These are phyloP conservation scores for Cyberlindnera xishuangbannaensis DNA, from an alignment of 805 yeast genomes.

Conservation along the genomic window DNA sequence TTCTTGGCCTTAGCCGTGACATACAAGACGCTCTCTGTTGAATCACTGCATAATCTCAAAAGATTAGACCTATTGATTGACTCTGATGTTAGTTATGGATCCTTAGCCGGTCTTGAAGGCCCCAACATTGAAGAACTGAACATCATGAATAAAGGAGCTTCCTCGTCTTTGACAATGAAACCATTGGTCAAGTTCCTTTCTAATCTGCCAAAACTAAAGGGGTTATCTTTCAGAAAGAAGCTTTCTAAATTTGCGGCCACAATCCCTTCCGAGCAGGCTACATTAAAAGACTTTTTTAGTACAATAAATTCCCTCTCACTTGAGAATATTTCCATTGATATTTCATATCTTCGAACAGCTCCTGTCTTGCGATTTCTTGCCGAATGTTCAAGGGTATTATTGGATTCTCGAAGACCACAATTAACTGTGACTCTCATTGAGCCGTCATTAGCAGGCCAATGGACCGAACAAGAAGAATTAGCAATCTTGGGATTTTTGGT, in stretches of 20 bases:
- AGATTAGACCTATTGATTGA: constrained; percentile 14
- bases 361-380: too few species aligned
- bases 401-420: too few species aligned
- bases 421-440: constrained; percentile 12
- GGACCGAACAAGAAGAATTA: constrained; percentile 6
- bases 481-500: neutral
- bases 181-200: constrained; percentile 3
- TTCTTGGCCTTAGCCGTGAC: constrained; percentile 12
- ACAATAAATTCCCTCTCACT: neutral
- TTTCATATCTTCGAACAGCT: constrained; percentile 4
- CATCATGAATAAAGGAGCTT: constrained; percentile 4
- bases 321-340: constrained; percentile 4
- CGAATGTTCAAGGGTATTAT: too few species aligned
- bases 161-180: constrained; percentile 3
- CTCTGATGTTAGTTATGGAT: constrained; percentile 1
- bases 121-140: constrained; percentile 10
- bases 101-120: constrained; percentile 1
- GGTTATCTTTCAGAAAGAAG: constrained; percentile 6
- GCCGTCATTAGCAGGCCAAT: constrained; percentile 12
- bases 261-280: neutral
- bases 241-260: constrained; percentile 1
- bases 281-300: constrained; percentile 3
- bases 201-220: constrained; percentile 1
- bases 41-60: constrained; percentile 1
- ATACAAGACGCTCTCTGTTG: neutral